Base-by-base conservation (phyloP, 768 basidiomycete species). In the Cystofilobasidium macerans region DNA sequence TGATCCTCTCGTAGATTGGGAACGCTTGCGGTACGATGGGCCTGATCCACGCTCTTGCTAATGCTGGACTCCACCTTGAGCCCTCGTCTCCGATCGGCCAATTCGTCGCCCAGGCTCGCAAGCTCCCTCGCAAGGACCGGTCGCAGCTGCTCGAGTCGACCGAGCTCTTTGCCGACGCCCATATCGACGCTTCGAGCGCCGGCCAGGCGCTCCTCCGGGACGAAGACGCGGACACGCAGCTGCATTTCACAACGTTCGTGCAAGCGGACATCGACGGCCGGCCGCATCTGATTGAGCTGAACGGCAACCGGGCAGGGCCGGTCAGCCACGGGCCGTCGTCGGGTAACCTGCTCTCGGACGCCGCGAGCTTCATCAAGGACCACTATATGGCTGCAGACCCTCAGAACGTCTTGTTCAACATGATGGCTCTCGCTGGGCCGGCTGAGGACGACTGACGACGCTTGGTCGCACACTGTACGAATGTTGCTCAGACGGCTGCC, bases 21-120 rank as follows among this genome's bases (percentile, higher is more conserved):
- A 91, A 91, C 71, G 89, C 89, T 0, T 91, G 89, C 72, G 90
- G 90, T 4, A 90, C 89, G 0, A 91, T 93, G 74, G 89, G 85
- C 0, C 79, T 92, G 22, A 80, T 92, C 8, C 90, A 93, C 71
- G 83, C 88, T 13, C 76, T 95, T 51, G 82, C 84, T 26, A 95
- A 97, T 73, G 86, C 90, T 67, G 61, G 33, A 69, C 82, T 74
- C 48, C 14, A 22, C 28, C 36, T 13, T 38, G 26, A 6, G 24
- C 14, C n/a, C 18, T 2, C 30, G 36, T 38, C 56, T 5, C 38
- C 36, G 16, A 24, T 57, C 28, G 36, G 18, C 14, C 12, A 47
- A 47, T 48, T 36, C 56, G 1, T 58, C 53, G 32, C 22, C 18
- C 20, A 28, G 3, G 7, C 57, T 9, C 30, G 32, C 62, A 47